Percentiles rank a stretch among this genome's conserved stretches.
Conservation (phyloP, 2,329 filamentous ascomycete genomes). For the Colletotrichum camelliae region DNA sequence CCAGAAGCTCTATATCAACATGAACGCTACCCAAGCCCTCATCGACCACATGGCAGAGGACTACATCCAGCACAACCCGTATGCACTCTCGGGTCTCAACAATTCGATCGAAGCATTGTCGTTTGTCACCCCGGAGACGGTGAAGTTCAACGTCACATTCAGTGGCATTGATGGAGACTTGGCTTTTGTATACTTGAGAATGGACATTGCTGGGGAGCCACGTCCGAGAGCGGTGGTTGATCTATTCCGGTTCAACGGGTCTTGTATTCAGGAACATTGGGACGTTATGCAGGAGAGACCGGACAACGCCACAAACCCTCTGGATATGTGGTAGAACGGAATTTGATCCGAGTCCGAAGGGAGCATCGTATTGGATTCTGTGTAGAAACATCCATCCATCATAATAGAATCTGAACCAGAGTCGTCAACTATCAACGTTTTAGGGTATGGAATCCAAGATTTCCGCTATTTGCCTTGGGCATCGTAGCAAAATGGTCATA, state of each 20-base stretch:
- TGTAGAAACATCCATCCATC: background rate
- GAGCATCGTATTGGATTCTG: too few species aligned
- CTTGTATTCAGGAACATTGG: slow-evolving; percentile 9
- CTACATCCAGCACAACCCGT: slow-evolving; percentile 12
- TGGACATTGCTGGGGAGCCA: background rate
- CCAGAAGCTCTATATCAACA: background rate
- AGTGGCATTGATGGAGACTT: background rate
- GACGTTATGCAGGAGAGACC: background rate
- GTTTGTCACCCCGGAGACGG: background rate
- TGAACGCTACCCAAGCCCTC: background rate
- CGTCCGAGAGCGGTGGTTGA: background rate
- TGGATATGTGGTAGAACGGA: background rate
- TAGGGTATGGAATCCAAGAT: background rate
- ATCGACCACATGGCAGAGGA: background rate
- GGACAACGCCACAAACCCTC: background rate
- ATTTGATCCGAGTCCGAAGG: too few species aligned
- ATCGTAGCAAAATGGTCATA: background rate
- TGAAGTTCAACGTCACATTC: background rate
- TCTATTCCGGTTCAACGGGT: background rate
- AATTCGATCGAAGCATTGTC: background rate
- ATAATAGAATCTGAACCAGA: background rate
- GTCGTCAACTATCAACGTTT: background rate
- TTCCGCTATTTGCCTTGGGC: background rate
- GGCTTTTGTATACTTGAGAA: background rate
- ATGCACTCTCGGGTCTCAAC: background rate